Conservation (phyloP, 2,329 filamentous ascomycete genomes). For the Colletotrichum ledebouriae region DNA sequence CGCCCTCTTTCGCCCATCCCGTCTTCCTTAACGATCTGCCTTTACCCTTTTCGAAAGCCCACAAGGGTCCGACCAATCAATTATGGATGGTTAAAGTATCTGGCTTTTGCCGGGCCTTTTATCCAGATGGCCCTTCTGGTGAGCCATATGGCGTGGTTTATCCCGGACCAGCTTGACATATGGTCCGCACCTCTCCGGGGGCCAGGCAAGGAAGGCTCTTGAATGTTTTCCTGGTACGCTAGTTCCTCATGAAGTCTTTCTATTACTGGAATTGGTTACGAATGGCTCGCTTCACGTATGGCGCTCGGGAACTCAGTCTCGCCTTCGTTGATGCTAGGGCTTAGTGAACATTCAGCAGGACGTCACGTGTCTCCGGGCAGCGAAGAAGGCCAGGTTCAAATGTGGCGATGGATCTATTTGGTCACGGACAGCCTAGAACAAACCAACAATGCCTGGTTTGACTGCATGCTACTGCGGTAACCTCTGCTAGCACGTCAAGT, state of each 20-base stretch:
- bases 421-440: too few species aligned
- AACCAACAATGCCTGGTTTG: not conserved
- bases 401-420: too few species aligned
- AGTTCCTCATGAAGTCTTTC: conserved; percentile 7
- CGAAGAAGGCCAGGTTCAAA: too few species aligned
- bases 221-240: conserved; percentile 25
- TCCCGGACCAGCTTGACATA: conserved; percentile 14
- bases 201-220: conserved; percentile 33
- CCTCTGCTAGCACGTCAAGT: not conserved
- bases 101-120: conserved; percentile 47
- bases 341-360: not conserved
- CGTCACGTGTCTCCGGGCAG: not conserved
- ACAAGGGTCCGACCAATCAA: conserved; percentile 21
- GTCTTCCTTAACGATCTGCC: conserved; percentile 23
- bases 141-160: conserved; percentile 37
- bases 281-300: not conserved
- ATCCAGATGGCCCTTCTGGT: conserved; percentile 44
- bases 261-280: not conserved
- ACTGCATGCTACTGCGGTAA: not conserved
- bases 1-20: conserved; percentile 13
- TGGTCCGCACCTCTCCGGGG: conserved; percentile 19
- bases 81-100: conserved; percentile 45
- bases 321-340: not conserved
- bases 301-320: not conserved
- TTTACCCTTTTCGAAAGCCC: conserved; percentile 6